Evolutionary conservation across 2,329 filamentous ascomycete species (phyloP), one percentile per base, ranked within the genome.

Genomic region (Fusarium poae): DNA sequence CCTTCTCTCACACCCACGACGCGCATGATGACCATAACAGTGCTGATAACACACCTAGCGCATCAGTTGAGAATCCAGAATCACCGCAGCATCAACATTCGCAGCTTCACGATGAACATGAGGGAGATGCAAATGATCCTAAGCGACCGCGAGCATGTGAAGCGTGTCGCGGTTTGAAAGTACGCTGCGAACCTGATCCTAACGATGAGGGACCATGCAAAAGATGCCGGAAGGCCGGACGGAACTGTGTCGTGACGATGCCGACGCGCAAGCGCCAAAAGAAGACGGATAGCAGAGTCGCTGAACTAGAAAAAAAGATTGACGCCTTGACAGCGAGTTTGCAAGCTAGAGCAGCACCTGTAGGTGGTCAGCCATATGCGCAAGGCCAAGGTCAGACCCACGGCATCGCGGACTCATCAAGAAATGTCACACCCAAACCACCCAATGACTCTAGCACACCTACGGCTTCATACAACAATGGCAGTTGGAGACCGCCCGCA

Each of bases 281-380:
- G 83, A 97, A 97, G 84, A 94, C 92, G 55, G 94, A 97, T 77
- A 95, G 89, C 70, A 86, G 93, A 52, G 94, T 97, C 15, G 91
- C 93, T 11, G 94, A 97, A 82, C 84, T 97, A 52, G 94, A 97
- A 83, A 93, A 91, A 83, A 97, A 97, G 82, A 95, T 97, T 68
- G 93, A 97, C 82, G 92, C 91, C 11, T 78, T 97, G 76, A 97
- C 92, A 10, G 92, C 93, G 9, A 93, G 89, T 35, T 77, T 97
- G 68, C 90, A 93, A 45, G 88, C 91, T 11, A 73, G 79, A 30
- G 75, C 67, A n/a, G 62, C 73, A 16, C 69, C 68, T 29, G 37
- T 51, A n/a, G 72, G 64, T 44, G 60, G 56, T 16, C 62, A 65
- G 37, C 51, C 37, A 15, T 53, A 55, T 53, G 54, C 43, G 20